These are phyloP conservation scores for Bretziella fagacearum DNA, from an alignment of 2,329 filamentous ascomycete species.

Conservation along the genomic window DNA sequence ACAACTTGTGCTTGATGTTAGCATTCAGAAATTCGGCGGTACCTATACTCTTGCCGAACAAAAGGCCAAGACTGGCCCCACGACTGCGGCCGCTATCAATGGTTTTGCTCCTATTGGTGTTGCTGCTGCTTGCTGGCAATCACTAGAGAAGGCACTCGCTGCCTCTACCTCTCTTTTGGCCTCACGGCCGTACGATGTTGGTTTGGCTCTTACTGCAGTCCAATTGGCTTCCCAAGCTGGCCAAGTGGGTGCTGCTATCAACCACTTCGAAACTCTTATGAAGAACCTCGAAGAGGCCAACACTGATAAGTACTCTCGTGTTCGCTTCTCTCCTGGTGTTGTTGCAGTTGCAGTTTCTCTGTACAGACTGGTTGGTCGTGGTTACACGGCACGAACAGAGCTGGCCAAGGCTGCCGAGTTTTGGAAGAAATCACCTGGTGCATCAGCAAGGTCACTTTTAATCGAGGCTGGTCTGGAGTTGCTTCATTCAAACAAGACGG, in stretches of 20 bases:
- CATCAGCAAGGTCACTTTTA: constrained; percentile 44
- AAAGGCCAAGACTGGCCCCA: constrained; percentile 2
- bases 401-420: constrained; percentile 64
- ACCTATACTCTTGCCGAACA: constrained; percentile 1
- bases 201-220: constrained; percentile 59
- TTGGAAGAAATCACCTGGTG: constrained; percentile 48
- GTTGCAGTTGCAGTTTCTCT: constrained; percentile 65
- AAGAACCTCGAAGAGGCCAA: constrained; percentile 46
- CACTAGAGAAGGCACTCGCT: constrained; percentile 9
- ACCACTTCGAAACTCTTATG: constrained; percentile 61
- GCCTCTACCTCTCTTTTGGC: constrained; percentile 9
- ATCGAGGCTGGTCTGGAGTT: constrained; percentile 70
- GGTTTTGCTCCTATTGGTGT: constrained; percentile 13
- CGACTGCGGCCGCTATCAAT: constrained; percentile 7
- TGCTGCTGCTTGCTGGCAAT: constrained; percentile 8
- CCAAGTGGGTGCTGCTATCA: constrained; percentile 56
- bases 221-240: constrained; percentile 62
- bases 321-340: constrained; percentile 69
- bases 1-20: constrained; percentile 40
- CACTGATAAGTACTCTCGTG: constrained; percentile 41
- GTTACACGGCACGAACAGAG: constrained; percentile 52
- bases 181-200: constrained; percentile 36
- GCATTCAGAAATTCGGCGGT: constrained; percentile 40
- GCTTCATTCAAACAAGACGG: constrained; percentile 52
- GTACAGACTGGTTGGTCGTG: constrained; percentile 60